phyloP scores from a whole-genome alignment of 192 early-diverging fungal genomes.

The Linderina pennispora region DNA sequence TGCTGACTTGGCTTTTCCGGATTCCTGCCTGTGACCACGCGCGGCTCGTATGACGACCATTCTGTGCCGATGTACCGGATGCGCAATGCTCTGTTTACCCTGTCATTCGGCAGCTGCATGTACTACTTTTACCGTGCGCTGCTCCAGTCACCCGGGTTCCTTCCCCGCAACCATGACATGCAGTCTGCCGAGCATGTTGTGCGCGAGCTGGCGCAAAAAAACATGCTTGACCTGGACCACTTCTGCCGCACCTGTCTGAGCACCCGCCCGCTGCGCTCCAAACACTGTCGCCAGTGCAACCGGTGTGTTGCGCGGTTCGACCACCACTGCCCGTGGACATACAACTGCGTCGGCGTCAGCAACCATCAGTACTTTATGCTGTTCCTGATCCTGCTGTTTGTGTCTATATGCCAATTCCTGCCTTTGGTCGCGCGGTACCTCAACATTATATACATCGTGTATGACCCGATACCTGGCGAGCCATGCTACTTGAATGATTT shows the following conservation, averaged over 20 bases:
- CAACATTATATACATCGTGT: conserved; percentile 37
- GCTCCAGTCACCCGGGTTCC: conserved; percentile 73
- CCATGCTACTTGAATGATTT: conserved; percentile 54
- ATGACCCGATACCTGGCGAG: conserved; percentile 48
- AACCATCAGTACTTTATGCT: conserved; percentile 88
- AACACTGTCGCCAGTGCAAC: conserved; percentile 91
- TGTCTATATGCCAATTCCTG: conserved; percentile 54
- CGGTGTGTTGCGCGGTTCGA: conserved; percentile 93
- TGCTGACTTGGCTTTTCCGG: conserved; percentile 56
- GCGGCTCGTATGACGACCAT: conserved; percentile 20
- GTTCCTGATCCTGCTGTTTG: conserved; percentile 64
- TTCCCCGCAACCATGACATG: conserved; percentile 47
- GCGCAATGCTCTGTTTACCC: conserved; percentile 63
- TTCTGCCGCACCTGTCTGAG: conserved; percentile 85
- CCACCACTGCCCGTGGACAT: conserved; percentile 97
- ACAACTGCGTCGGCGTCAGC: conserved; percentile 84
- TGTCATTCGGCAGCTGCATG: conserved; percentile 52
- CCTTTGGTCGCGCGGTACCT: conserved; percentile 58
- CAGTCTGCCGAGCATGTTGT: conserved; percentile 30
- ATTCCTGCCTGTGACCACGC: conserved; percentile 62
- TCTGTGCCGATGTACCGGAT: conserved; percentile 17
- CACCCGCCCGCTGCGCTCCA: conserved; percentile 80
- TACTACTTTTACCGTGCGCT: conserved; percentile 75
- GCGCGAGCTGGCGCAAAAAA: conserved; percentile 57
- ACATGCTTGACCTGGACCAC: conserved; percentile 64